Evolutionary conservation across 306 rosid species (phyloP).

Genomic region (Oxytropis ochrocephala): DNA sequence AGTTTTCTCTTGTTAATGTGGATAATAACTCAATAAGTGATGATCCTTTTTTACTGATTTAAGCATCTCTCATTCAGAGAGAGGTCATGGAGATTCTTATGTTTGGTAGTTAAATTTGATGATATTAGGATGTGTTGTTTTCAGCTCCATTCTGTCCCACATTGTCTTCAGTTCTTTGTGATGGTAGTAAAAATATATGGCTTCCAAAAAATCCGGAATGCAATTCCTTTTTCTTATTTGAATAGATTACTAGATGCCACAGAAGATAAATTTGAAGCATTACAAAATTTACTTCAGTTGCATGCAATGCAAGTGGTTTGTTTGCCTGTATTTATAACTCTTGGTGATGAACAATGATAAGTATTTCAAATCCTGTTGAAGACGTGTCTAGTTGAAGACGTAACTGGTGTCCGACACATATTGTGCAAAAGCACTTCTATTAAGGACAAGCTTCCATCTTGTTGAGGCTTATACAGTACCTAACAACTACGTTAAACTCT

Average conservation of each 20-base stretch:
- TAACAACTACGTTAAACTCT: too few species aligned
- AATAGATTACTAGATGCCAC: background rate
- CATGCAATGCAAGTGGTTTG: background rate
- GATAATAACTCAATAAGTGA: constrained; percentile 18
- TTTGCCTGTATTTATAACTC: background rate
- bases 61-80: background rate
- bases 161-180: background rate
- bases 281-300: background rate
- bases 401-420: too few species aligned
- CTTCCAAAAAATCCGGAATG: background rate
- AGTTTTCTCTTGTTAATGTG: constrained; percentile 38
- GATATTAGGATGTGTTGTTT: background rate
- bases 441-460: too few species aligned
- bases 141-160: background rate
- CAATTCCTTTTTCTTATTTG: background rate
- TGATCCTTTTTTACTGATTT: background rate
- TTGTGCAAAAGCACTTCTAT: too few species aligned
- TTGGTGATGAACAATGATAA: background rate
- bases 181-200: background rate
- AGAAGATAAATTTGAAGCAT: background rate
- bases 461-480: too few species aligned
- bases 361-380: background rate
- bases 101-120: constrained; percentile 2
- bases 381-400: too few species aligned
- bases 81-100: background rate